Conservation (phyloP, 2,329 filamentous ascomycete species). For the Cordyceps fumosorosea region DNA sequence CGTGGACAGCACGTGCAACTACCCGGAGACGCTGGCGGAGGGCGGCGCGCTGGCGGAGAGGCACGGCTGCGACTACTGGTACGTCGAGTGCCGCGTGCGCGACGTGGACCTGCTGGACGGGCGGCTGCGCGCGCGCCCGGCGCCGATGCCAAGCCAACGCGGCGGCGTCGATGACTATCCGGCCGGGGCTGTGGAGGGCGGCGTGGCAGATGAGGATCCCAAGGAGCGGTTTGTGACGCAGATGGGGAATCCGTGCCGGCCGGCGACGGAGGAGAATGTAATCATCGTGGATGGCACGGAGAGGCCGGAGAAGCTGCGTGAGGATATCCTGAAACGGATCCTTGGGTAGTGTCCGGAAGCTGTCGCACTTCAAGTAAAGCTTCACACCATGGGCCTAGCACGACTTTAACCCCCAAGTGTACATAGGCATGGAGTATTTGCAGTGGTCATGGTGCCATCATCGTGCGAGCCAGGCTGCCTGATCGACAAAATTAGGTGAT, state of each 20-base stretch:
- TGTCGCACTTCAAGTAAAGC: neutral
- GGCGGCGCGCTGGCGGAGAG: constrained; percentile 21
- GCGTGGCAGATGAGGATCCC: constrained; percentile 14
- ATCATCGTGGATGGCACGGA: constrained; percentile 22
- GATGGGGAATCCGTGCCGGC: constrained; percentile 26
- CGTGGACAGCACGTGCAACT: constrained; percentile 34
- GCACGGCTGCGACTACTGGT: constrained; percentile 20
- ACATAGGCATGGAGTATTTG: too few relatives aligned
- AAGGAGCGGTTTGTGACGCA: constrained; percentile 21
- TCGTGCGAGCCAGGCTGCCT: neutral
- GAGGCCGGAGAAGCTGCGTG: constrained; percentile 16
- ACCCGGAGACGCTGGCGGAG: constrained; percentile 22
- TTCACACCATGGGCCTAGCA: too few relatives aligned
- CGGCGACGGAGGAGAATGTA: constrained; percentile 14
- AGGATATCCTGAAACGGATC: constrained; percentile 17
- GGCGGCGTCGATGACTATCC: constrained; percentile 22
- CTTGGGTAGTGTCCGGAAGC: neutral
- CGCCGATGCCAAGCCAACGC: constrained; percentile 25
- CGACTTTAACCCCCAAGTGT: too few relatives aligned
- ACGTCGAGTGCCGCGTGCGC: constrained; percentile 26
- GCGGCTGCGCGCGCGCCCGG: constrained; percentile 19
- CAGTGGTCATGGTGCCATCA: neutral
- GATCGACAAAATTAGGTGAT: neutral
- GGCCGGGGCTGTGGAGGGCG: constrained; percentile 11
- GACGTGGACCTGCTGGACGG: constrained; percentile 25